Conservation (phyloP, 805 yeast genomes). For the Vanderwaltozyma tropicalis region DNA sequence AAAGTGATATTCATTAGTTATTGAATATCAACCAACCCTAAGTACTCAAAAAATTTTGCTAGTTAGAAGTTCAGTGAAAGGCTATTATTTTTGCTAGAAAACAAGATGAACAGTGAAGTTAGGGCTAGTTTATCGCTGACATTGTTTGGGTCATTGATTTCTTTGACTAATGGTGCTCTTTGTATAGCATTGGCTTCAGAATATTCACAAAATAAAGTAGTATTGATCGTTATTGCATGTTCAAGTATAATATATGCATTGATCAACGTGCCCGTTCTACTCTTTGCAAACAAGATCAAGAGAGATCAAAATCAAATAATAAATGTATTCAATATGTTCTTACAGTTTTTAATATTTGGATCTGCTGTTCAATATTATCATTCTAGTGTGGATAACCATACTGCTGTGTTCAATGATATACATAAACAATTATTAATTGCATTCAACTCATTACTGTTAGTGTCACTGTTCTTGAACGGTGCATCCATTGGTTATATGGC, state of each 20-base stretch:
- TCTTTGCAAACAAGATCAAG: not conserved
- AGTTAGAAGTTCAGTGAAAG: not conserved
- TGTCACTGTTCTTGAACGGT: conserved; percentile 17
- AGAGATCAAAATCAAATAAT: not conserved
- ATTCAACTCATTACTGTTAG: conserved; percentile 13
- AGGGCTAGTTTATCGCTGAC: not conserved
- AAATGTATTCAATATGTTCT: conserved; percentile 2
- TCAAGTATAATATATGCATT: conserved; percentile 15
- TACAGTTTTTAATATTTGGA: conserved; percentile 13
- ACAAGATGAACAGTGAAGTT: not conserved
- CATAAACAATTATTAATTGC: conserved; percentile 11
- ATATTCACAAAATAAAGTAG: conserved; percentile 12
- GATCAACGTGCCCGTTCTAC: conserved; percentile 1
- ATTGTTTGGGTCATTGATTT: conserved; percentile 7
- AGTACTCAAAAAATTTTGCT: not conserved
- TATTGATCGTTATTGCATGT: conserved; percentile 17
- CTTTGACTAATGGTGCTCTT: conserved; percentile 16
- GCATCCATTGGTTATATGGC: conserved; percentile 8
- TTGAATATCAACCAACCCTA: not conserved
- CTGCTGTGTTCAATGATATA: conserved; percentile 1
- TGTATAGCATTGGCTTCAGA: conserved; percentile 14
- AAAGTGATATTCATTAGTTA: not conserved
- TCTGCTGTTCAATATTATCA: conserved; percentile 16
- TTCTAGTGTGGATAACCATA: conserved; percentile 4
- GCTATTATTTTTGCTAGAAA: not conserved